Base-by-base conservation (phyloP, 2,329 filamentous ascomycete species). In the Fusarium tanahbumbuense region DNA sequence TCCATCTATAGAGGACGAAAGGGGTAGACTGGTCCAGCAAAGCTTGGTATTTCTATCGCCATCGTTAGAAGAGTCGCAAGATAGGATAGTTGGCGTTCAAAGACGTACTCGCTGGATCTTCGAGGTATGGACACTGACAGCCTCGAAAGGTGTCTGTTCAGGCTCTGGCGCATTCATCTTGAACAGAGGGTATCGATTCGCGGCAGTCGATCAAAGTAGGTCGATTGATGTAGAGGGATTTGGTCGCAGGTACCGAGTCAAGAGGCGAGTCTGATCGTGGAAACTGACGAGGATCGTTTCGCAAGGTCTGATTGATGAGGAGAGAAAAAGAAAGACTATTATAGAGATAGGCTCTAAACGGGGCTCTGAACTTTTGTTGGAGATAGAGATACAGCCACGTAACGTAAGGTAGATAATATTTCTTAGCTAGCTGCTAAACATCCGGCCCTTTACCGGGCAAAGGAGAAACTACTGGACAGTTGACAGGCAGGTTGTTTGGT, bases 21-120 rank as follows among this genome's bases (percentile, higher is more conserved):
- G 96, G 96, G 12, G 95, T 98, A 55, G 92, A 95, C 83, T 94
- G 92, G 83, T 99, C 96, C 73, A 99, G 90, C 70, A 96, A 93
- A 60, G 93, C 87, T 90, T 99, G 96, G 81, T 97, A 98, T 85
- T 94, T 88, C 94, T 98, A 54, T 13, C 54, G 12, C 62, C 67
- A 77, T 60, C 65, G 45, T 60, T 57, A 60, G 56, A 48, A 54
- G 28, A 48, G 37, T 61, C 65, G 59, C 59, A 20, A 22, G 20
- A n/a, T 27, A 42, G 28, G 27, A 34, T 25, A 28, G 42, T 56
- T 42, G 45, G 63, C 23, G 23, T 37, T 47, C 2, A 46, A n/a
- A 60, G 84, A 69, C 89, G 75, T 83, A 94, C 92, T 82, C 90
- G 87, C 82, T 90, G 87, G 73, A 92, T 83, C 78, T 86, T 90